Evolutionary conservation across 1,284 basidiomycete species (phyloP).

Genomic region (Puccinia novopanici): DNA sequence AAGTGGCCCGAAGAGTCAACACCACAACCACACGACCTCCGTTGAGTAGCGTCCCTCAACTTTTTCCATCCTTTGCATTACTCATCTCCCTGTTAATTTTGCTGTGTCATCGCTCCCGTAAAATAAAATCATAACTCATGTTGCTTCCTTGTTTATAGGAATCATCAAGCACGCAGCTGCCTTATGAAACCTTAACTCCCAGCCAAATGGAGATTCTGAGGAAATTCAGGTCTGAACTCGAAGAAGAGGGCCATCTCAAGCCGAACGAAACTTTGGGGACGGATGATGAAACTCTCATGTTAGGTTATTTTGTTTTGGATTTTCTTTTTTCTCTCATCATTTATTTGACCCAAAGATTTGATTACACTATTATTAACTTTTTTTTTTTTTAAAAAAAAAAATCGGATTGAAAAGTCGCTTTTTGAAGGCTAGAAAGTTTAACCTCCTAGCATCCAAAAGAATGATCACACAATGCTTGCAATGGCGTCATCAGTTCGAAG

Average conservation of each 20-base stretch:
- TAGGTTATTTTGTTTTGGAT: constrained; percentile 19
- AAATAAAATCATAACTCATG: background rate
- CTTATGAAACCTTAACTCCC: constrained; percentile 18
- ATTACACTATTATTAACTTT: background rate
- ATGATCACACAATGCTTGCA: constrained; percentile 49
- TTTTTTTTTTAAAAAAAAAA: background rate
- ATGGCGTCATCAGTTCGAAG: constrained; percentile 51
- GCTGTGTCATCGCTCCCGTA: background rate
- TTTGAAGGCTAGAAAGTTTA: constrained; percentile 50
- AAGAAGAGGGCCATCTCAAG: constrained; percentile 40
- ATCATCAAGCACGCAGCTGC: background rate
- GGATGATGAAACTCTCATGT: constrained; percentile 50
- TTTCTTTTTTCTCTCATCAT: background rate
- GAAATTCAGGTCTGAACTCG: constrained; percentile 33
- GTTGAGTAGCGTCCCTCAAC: background rate
- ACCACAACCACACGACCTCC: background rate
- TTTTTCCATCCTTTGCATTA: background rate
- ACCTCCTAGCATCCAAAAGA: constrained; percentile 35
- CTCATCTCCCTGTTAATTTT: background rate
- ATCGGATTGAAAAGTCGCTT: constrained; percentile 37
- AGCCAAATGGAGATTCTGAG: constrained; percentile 35
- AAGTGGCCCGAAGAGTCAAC: background rate
- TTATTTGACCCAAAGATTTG: background rate
- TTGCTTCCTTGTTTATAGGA: background rate
- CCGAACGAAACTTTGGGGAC: constrained; percentile 37